Conservation (phyloP, 2,329 filamentous ascomycete genomes). For the Pseudocercospora vitis region DNA sequence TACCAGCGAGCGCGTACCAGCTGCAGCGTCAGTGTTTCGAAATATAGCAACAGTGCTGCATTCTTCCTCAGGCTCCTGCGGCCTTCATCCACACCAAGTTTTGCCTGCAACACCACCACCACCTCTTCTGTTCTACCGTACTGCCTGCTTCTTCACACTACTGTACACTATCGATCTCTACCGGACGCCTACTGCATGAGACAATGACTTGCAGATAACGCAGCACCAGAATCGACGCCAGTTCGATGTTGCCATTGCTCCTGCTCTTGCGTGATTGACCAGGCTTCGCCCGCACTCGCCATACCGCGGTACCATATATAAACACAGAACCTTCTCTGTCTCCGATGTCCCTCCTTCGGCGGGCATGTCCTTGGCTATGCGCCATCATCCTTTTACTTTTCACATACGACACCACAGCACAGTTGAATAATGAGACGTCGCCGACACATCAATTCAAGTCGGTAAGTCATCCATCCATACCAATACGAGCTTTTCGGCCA, state of each 20-base stretch:
- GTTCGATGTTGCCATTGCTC: conserved; percentile 8
- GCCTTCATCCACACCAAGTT: too few species aligned
- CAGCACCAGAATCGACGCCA: neutral
- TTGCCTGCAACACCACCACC: neutral
- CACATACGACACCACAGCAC: conserved; percentile 17
- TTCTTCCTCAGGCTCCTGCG: neutral
- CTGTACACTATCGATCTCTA: neutral
- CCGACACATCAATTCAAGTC: conserved; percentile 41
- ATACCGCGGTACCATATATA: neutral
- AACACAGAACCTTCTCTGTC: neutral
- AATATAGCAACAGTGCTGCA: conserved; percentile 8
- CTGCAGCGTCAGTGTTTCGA: conserved; percentile 2
- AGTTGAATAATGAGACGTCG: conserved; percentile 38
- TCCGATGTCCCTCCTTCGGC: conserved; percentile 5
- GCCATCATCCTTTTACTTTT: conserved; percentile 14
- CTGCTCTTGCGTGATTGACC: conserved; percentile 9
- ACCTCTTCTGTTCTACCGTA: neutral
- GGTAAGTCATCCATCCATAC: too few species aligned
- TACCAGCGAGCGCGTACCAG: neutral
- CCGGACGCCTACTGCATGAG: neutral
- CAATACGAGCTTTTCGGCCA: too few species aligned
- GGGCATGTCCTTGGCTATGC: conserved; percentile 2
- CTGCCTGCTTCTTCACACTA: neutral
- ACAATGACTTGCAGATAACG: conserved; percentile 4
- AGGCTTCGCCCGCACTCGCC: neutral